Percentiles rank a stretch among this genome's conserved stretches.
phyloP scores from a whole-genome alignment of 257 asterid species.

The Leptodermis oblonga region DNA sequence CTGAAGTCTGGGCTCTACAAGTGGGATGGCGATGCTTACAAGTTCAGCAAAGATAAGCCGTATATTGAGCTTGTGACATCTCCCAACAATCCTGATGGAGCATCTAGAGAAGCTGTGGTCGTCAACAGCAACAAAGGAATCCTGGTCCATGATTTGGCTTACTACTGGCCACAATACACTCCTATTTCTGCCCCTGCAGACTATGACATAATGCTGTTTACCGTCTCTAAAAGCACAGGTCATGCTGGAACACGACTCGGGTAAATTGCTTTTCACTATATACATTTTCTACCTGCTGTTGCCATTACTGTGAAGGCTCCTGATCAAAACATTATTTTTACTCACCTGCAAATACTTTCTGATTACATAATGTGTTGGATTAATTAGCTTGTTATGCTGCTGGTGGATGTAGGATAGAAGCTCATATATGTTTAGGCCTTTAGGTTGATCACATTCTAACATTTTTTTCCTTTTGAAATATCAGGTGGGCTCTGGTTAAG shows the following conservation, averaged over 20 bases:
- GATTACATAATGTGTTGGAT: neutral
- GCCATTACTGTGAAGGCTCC: neutral
- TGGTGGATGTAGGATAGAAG: no score
- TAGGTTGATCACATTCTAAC: neutral
- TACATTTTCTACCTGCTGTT: no score
- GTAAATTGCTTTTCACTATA: constrained; percentile 29
- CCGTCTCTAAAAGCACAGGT: constrained; percentile 91
- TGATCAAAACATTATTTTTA: neutral
- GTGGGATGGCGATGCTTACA: constrained; percentile 82
- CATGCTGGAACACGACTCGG: constrained; percentile 91
- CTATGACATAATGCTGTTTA: constrained; percentile 88
- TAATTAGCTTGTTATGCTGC: no score
- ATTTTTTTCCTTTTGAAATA: neutral
- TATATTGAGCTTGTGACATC: constrained; percentile 85
- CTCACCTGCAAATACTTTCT: neutral
- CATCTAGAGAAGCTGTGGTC: constrained; percentile 62
- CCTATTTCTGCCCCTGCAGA: constrained; percentile 63
- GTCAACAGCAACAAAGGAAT: constrained; percentile 55
- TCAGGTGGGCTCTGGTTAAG: constrained; percentile 93
- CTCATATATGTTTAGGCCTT: no score
- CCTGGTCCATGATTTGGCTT: constrained; percentile 77
- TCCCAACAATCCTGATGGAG: constrained; percentile 95
- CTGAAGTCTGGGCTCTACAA: constrained; percentile 78
- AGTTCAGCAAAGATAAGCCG: constrained; percentile 47
- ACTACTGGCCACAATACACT: constrained; percentile 94